A percentile compares a stretch with the other conserved stretches of the same genome.
phyloP scores from a whole-genome alignment of 345 rosid species.

The Stellera chamaejasme region DNA sequence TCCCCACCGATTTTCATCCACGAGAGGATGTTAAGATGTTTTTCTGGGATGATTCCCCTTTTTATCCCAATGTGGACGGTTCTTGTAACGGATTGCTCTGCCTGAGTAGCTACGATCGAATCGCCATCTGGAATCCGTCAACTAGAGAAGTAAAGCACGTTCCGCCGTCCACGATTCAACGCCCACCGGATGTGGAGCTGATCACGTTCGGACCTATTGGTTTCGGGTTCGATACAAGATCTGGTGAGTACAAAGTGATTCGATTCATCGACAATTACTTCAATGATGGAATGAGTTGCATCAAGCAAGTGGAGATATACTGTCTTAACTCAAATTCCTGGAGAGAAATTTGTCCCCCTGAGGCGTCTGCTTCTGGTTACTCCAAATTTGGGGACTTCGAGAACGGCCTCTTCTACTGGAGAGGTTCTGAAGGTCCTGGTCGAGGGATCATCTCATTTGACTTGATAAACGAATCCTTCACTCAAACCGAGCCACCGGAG shows the following conservation, averaged over 20 bases:
- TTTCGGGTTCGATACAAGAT: background rate
- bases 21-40: background rate
- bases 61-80: background rate
- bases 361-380: background rate
- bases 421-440: background rate
- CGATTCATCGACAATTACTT: background rate
- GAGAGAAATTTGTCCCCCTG: slow-evolving; percentile 5
- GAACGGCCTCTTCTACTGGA: slow-evolving; percentile 1
- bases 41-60: background rate
- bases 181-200: background rate
- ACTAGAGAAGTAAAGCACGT: slow-evolving; percentile 3
- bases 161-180: background rate
- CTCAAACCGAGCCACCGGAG: background rate
- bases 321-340: background rate
- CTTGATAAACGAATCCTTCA: slow-evolving; percentile 1
- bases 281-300: background rate
- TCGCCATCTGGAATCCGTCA: slow-evolving; percentile 5
- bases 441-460: slow-evolving; percentile 1
- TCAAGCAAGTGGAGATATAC: slow-evolving; percentile 2
- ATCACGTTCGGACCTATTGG: background rate
- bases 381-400: background rate
- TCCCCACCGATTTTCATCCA: background rate
- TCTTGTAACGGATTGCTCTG: slow-evolving; percentile 10
- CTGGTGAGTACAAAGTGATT: slow-evolving; percentile 4
- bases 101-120: background rate